Percentiles rank a stretch among this genome's conserved stretches.
Conservation (phyloP, 805 yeast genomes). For the Scheffersomyces stipitis region DNA sequence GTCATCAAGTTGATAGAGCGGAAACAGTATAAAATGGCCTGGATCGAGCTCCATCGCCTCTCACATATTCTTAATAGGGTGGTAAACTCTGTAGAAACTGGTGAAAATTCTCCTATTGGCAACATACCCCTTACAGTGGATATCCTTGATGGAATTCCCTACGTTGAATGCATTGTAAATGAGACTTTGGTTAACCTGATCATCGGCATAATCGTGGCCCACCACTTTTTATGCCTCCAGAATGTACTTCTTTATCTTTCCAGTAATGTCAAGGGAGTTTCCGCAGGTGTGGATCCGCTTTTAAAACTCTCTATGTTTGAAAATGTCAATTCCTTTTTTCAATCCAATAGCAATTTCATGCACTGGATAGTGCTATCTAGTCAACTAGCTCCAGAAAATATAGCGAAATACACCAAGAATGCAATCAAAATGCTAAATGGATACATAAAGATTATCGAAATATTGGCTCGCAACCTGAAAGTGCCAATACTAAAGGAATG, state of each 20-base stretch:
- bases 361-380: constrained; percentile 20
- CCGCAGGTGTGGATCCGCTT: constrained; percentile 8
- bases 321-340: constrained; percentile 15
- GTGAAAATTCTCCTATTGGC: background rate
- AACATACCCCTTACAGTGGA: too few species aligned
- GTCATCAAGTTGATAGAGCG: constrained; percentile 22
- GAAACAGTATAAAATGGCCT: constrained; percentile 10
- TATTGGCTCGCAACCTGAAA: constrained; percentile 8
- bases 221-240: constrained; percentile 29
- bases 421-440: constrained; percentile 25
- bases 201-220: constrained; percentile 20
- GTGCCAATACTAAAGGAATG: background rate
- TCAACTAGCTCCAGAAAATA: constrained; percentile 5
- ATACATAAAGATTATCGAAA: constrained; percentile 18
- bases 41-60: constrained; percentile 8
- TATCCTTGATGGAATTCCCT: constrained; percentile 10
- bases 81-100: constrained; percentile 3
- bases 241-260: constrained; percentile 22
- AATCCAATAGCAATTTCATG: constrained; percentile 15
- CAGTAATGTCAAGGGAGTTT: constrained; percentile 12
- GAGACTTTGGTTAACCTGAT: constrained; percentile 3
- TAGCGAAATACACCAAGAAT: constrained; percentile 19
- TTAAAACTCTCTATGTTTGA: constrained; percentile 10
- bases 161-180: background rate
- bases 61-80: constrained; percentile 10